phyloP scores from a whole-genome alignment of 169 alveolate species.

The Cystoisospora suis region DNA sequence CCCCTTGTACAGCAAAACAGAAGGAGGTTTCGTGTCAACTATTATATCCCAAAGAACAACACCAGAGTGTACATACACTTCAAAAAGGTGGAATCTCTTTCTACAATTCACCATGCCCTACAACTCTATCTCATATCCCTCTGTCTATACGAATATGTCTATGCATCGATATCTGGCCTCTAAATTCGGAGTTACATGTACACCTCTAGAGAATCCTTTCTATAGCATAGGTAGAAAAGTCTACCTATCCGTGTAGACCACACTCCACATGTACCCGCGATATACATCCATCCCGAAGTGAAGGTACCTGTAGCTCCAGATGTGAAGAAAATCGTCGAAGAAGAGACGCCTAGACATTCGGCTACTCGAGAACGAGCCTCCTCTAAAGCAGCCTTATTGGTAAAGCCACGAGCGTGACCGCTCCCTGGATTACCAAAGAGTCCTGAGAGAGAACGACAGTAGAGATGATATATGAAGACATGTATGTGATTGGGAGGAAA shows the following conservation, averaged over 20 bases:
- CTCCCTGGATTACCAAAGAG: constrained; percentile 28
- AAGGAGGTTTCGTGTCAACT: no score
- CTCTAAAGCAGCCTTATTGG: background rate
- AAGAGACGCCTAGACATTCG: background rate
- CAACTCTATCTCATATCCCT: background rate
- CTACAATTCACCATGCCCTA: background rate
- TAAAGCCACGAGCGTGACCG: background rate
- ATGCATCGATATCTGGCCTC: background rate
- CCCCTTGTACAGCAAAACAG: no score
- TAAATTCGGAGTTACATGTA: background rate
- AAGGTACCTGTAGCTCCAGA: constrained; percentile 29
- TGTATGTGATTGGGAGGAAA: background rate
- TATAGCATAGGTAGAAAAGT: no score
- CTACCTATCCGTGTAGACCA: no score
- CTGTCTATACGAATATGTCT: background rate
- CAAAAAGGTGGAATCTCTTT: background rate
- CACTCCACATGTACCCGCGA: background rate
- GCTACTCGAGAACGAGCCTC: background rate
- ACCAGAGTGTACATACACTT: background rate
- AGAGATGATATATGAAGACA: background rate
- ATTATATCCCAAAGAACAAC: no score
- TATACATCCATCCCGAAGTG: background rate
- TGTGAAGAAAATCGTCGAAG: background rate
- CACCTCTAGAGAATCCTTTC: background rate
- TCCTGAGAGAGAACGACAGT: background rate